These are phyloP conservation scores for Leucocoprinus sp. DNA, from an alignment of 768 basidiomycete genomes.

Conservation along the genomic window DNA sequence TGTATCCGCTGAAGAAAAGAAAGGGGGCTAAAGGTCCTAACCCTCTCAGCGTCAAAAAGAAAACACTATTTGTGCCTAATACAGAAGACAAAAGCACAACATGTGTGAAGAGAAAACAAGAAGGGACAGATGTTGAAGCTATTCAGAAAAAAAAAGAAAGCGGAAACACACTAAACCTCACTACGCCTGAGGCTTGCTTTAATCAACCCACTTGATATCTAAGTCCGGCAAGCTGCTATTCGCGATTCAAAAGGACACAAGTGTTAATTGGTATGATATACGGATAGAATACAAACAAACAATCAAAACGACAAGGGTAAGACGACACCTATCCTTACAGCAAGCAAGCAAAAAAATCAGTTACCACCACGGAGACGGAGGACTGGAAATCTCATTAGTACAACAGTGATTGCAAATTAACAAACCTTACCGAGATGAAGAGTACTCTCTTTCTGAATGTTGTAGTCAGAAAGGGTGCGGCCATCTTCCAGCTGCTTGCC, in stretches of 20 bases:
- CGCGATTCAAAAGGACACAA: too few species aligned
- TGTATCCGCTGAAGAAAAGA: constrained; percentile 42
- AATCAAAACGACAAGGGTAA: not conserved
- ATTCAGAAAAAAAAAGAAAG: constrained; percentile 17
- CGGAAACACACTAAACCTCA: constrained; percentile 12
- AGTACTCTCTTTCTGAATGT: constrained; percentile 72
- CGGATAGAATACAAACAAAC: too few species aligned
- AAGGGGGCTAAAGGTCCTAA: constrained; percentile 84
- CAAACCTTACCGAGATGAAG: constrained; percentile 39
- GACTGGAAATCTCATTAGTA: constrained; percentile 25
- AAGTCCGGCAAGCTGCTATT: not conserved
- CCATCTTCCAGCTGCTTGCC: constrained; percentile 95
- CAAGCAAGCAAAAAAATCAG: not conserved
- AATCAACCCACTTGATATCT: not conserved
- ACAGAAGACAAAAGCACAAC: constrained; percentile 24
- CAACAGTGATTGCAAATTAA: not conserved
- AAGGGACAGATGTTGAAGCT: constrained; percentile 13
- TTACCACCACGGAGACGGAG: constrained; percentile 77
- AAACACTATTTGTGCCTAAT: constrained; percentile 40
- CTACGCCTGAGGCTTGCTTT: too few species aligned
- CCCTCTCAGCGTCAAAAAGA: constrained; percentile 90
- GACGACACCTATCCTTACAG: not conserved
- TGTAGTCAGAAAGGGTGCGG: constrained; percentile 78
- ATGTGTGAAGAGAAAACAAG: constrained; percentile 22
- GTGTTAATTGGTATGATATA: too few species aligned